These are phyloP conservation scores for Dipteronia dyeriana DNA, from an alignment of 345 rosid genomes.

Conservation along the genomic window DNA sequence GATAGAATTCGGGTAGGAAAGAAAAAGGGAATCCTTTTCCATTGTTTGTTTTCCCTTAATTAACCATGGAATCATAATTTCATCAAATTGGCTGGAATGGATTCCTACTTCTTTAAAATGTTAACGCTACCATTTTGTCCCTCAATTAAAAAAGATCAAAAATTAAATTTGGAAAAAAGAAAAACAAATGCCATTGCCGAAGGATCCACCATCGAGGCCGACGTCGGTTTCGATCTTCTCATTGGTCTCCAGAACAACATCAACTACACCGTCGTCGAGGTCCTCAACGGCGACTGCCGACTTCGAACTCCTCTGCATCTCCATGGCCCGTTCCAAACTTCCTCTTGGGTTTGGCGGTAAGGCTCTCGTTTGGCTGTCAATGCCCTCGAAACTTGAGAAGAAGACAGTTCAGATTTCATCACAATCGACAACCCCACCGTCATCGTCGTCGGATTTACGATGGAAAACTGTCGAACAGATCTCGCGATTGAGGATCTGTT, in stretches of 20 bases:
- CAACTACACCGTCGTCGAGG: slow-evolving; percentile 90
- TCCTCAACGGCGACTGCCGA: slow-evolving; percentile 86
- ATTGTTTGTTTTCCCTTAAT: too few species aligned
- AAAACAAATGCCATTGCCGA: too few species aligned
- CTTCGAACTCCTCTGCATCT: slow-evolving; percentile 91
- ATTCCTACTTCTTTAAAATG: too few species aligned
- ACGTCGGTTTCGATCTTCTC: slow-evolving; percentile 90
- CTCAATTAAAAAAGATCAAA: too few species aligned
- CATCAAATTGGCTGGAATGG: too few species aligned
- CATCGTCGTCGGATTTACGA: slow-evolving; percentile 74
- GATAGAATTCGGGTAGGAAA: too few species aligned
- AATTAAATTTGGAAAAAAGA: too few species aligned
- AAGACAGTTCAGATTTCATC: slow-evolving; percentile 80
- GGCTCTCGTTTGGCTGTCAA: slow-evolving; percentile 92
- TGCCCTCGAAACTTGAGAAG: slow-evolving; percentile 63
- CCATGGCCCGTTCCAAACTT: slow-evolving; percentile 88
- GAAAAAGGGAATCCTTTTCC: too few species aligned
- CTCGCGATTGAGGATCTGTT: too few species aligned
- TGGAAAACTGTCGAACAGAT: too few species aligned
- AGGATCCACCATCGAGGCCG: slow-evolving; percentile 62
- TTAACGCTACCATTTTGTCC: too few species aligned
- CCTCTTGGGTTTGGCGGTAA: slow-evolving; percentile 90
- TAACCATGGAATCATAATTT: too few species aligned
- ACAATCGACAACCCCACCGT: slow-evolving; percentile 90
- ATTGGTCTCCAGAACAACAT: slow-evolving; percentile 93